These are phyloP conservation scores for Acacia pycnantha DNA, from an alignment of 331 rosid species.

Conservation along the genomic window DNA sequence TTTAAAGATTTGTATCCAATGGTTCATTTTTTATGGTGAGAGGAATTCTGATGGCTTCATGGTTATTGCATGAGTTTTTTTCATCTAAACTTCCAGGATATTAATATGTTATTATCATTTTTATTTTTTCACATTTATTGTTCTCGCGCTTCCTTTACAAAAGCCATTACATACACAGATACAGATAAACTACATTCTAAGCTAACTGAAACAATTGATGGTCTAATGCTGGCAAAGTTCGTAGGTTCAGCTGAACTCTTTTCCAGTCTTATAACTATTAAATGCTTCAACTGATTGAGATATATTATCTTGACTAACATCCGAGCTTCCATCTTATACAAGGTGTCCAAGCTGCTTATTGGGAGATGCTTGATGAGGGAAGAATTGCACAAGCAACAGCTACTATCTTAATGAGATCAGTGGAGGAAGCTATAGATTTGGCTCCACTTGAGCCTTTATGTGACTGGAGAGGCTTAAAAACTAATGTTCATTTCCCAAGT, in stretches of 20 bases:
- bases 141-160: background rate
- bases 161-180: background rate
- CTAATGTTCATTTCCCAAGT: conserved; percentile 68
- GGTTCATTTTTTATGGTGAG: background rate
- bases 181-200: background rate
- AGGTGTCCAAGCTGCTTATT: conserved; percentile 97
- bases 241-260: conserved; percentile 11
- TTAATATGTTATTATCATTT: background rate
- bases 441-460: conserved; percentile 67
- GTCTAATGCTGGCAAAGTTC: conserved; percentile 15
- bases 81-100: conserved; percentile 10
- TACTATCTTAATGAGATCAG: conserved; percentile 79
- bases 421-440: conserved; percentile 89
- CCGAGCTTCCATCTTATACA: conserved; percentile 7
- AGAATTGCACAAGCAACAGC: conserved; percentile 78
- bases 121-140: background rate
- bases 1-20: background rate
- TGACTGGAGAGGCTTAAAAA: conserved; percentile 86
- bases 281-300: conserved; percentile 13
- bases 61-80: background rate
- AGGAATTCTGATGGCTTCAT: background rate
- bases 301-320: conserved; percentile 22
- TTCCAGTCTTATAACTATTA: background rate
- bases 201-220: conserved; percentile 7
- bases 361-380: conserved; percentile 98